phyloP scores from a whole-genome alignment of 106 monocot species.

The Acorus gramineus region DNA sequence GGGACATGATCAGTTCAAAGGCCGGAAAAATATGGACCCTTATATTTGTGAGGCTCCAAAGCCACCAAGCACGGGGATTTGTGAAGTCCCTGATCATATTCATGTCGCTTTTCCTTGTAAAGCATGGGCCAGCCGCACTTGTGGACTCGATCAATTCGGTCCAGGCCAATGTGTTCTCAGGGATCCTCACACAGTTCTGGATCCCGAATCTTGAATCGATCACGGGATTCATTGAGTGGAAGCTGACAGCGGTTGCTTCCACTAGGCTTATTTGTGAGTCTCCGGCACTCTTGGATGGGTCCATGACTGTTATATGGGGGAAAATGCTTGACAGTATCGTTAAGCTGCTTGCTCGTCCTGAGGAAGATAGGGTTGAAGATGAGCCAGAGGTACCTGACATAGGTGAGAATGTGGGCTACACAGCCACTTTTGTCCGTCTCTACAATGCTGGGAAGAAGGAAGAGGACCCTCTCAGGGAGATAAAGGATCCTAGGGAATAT shows the following conservation, averaged over 20 bases:
- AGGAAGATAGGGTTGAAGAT: conserved; percentile 39
- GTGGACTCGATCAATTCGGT: conserved; percentile 71
- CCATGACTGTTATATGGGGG: conserved; percentile 56
- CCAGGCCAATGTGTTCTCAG: conserved; percentile 53
- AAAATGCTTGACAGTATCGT: conserved; percentile 75
- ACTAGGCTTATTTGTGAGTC: conserved; percentile 83
- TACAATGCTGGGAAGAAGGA: conserved; percentile 90
- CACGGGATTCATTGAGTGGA: conserved; percentile 64
- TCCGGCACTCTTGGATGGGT: conserved; percentile 47
- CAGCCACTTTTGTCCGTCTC: conserved; percentile 69
- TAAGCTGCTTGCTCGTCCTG: conserved; percentile 46
- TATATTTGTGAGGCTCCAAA: conserved; percentile 64
- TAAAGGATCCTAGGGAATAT: conserved; percentile 74
- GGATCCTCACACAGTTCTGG: conserved; percentile 78
- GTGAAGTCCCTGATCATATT: conserved; percentile 75
- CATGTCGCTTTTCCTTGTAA: conserved; percentile 89
- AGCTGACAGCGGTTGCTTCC: conserved; percentile 75
- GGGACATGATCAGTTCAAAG: conserved; percentile 55
- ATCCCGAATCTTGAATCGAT: conserved; percentile 69
- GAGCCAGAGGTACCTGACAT: conserved; percentile 48
- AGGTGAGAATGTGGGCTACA: conserved; percentile 50
- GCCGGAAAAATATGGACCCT: conserved; percentile 52
- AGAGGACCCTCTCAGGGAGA: conserved; percentile 77
- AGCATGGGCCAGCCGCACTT: conserved; percentile 60
- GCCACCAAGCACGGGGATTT: conserved; percentile 43